Conservation (phyloP, 139 green algal species). For the Auxenochlorella pyrenoidosa region DNA sequence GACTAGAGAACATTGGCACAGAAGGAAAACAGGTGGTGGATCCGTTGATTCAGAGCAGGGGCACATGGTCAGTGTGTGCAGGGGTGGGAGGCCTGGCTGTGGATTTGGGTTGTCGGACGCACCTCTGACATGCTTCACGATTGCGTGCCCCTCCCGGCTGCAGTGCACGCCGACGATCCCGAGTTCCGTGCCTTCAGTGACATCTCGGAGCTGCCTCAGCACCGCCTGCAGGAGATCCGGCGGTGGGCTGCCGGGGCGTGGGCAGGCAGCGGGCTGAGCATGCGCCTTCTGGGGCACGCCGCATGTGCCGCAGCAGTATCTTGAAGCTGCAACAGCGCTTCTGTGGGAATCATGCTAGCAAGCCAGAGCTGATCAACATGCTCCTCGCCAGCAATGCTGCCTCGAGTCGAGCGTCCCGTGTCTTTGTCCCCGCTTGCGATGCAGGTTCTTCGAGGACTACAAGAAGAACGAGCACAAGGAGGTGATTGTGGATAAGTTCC, state of each 20-base stretch:
- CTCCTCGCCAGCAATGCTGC: background rate
- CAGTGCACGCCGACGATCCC: slow-evolving; percentile 44
- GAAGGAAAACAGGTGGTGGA: no score
- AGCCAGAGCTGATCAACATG: no score
- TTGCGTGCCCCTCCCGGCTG: background rate
- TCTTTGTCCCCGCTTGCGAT: background rate
- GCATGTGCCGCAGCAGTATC: no score
- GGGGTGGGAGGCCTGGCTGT: no score
- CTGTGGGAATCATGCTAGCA: no score
- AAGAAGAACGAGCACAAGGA: slow-evolving; percentile 96
- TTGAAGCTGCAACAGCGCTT: no score
- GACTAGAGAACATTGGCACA: no score
- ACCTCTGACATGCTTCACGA: no score
- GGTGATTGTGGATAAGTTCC: slow-evolving; percentile 91
- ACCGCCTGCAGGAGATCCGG: slow-evolving; percentile 88
- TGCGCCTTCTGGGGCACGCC: no score
- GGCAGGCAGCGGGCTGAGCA: background rate
- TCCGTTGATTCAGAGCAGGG: no score
- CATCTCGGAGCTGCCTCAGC: slow-evolving; percentile 89
- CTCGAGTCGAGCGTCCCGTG: background rate
- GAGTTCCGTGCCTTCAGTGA: slow-evolving; percentile 91
- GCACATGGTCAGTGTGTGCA: background rate
- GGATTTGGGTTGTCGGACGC: no score
- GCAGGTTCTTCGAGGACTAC: slow-evolving; percentile 93
- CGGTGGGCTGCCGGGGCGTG: background rate